Base-by-base conservation (phyloP, 352 stramenopile species). In the Pythium aquatile region DNA sequence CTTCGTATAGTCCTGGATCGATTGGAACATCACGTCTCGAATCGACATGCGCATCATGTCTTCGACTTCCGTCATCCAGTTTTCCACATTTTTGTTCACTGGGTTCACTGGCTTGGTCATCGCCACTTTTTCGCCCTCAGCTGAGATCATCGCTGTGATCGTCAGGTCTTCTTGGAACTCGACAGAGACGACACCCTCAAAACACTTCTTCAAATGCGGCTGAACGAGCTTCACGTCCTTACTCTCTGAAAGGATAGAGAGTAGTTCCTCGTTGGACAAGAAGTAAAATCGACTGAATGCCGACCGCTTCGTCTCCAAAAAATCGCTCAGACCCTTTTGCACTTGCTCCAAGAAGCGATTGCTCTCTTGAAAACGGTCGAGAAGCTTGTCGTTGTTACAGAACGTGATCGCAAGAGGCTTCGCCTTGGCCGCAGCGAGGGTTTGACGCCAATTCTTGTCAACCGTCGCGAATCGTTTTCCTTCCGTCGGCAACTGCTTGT, bases 211-310 rank as follows among this genome's bases (percentile, higher is more conserved):
- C 26, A 98, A 58, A 58, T 98, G 94, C 11, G 91, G 90, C 66
- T 98, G 94, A 24, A 98, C 94, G n/a, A 96, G 64, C 42, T 94
- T 90, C 2, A 97, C 93, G 65, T 98, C 96, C 61, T 98, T 98
- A 35, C 89, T 97, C 70, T 98, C 92, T 6, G 90, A 98, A 4
- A 98, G 72, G 67, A 98, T 98, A 20, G 96, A 97, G 2, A 98
- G 77, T 24, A 98, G 69, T 61, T 98, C 94, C 63, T 98, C 93
- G 68, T 98, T 98, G 28, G 91, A 98, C 14, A 98, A 66, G 65
- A 98, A 98, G 77, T 98, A 98, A 59, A 98, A 98, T 1, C 94
- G 86, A 55, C 89, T 87, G 58, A 98, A 98, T 2, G 85, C 91
- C 2, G 87, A 94, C 3, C 94, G 82, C 68, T 98, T 98, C 0